A percentile compares a stretch with the other conserved stretches of the same genome.
Evolutionary conservation across 2,329 filamentous ascomycete species (phyloP).

Genomic region (Lasiodiplodia sp.): DNA sequence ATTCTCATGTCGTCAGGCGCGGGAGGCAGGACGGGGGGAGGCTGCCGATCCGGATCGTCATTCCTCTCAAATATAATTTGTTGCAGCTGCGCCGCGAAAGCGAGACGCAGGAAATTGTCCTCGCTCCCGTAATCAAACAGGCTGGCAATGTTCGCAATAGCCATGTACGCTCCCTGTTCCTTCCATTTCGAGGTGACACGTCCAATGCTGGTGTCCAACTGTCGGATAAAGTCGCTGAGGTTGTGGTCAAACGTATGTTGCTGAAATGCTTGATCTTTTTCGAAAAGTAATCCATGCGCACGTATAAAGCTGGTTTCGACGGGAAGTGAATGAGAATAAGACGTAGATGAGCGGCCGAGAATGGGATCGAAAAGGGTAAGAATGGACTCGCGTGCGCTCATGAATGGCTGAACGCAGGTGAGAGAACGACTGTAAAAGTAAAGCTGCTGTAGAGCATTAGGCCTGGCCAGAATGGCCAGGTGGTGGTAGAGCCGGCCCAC

Average conservation of each 20-base stretch:
- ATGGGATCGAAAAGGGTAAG: slow-evolving; percentile 69
- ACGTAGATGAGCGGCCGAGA: slow-evolving; percentile 46
- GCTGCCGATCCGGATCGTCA: slow-evolving; percentile 8
- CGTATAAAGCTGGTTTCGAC: slow-evolving; percentile 69
- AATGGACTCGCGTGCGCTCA: slow-evolving; percentile 72
- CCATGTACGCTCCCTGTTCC: slow-evolving; percentile 65
- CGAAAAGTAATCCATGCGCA: slow-evolving; percentile 70
- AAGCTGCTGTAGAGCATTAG: slow-evolving; percentile 73
- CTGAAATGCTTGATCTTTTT: slow-evolving; percentile 44
- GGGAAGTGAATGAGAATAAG: slow-evolving; percentile 44
- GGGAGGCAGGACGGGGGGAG: slow-evolving; percentile 3
- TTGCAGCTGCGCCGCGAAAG: slow-evolving; percentile 24
- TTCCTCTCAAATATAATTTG: slow-evolving; percentile 34
- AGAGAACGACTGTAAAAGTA: slow-evolving; percentile 76
- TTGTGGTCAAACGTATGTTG: slow-evolving; percentile 52
- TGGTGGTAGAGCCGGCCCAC: slow-evolving; percentile 88
- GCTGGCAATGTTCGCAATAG: slow-evolving; percentile 62
- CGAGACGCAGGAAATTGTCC: slow-evolving; percentile 43
- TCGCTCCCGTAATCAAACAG: slow-evolving; percentile 63
- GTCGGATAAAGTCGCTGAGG: slow-evolving; percentile 58
- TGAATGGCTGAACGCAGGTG: slow-evolving; percentile 71
- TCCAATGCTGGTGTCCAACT: slow-evolving; percentile 66
- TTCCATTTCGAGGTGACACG: slow-evolving; percentile 61
- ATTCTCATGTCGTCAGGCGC: slow-evolving; percentile 13
- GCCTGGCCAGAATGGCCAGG: slow-evolving; percentile 77